phyloP scores from a whole-genome alignment of 495 filamentous ascomycete genomes.

The Neurospora tetraspora region DNA sequence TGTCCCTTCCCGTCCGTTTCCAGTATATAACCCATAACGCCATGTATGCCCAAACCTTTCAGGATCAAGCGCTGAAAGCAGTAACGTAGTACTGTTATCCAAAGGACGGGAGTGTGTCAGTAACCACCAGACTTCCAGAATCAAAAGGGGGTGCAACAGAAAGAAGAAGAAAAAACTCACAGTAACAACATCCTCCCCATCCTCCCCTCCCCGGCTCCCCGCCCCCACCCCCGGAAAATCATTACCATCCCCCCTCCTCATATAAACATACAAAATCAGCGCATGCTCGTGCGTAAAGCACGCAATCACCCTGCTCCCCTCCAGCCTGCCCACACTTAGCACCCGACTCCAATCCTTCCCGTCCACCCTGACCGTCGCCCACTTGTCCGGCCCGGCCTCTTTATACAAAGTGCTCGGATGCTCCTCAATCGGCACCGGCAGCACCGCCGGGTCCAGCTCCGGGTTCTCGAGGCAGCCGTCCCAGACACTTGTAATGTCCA shows the following conservation, averaged over 20 bases:
- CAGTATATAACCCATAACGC: background rate
- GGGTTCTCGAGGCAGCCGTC: conserved; percentile 65
- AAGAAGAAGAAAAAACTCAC: background rate
- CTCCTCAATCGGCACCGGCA: conserved; percentile 53
- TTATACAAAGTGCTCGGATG: conserved; percentile 68
- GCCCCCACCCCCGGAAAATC: conserved; percentile 5
- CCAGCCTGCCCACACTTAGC: conserved; percentile 76
- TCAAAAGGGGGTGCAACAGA: background rate
- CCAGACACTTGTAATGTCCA: conserved; percentile 78
- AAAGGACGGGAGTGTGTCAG: background rate
- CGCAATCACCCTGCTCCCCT: conserved; percentile 75
- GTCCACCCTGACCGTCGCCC: conserved; percentile 82
- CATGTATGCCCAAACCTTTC: background rate
- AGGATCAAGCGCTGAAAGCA: conserved; percentile 5
- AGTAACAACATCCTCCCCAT: background rate
- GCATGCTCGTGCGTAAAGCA: conserved; percentile 74
- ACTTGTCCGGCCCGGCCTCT: conserved; percentile 50
- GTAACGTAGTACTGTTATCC: conserved; percentile 10
- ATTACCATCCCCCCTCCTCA: conserved; percentile 59
- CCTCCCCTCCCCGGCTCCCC: background rate
- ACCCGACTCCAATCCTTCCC: conserved; percentile 86
- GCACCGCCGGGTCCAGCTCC: conserved; percentile 62
- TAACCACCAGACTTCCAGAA: background rate
- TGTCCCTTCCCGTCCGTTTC: background rate
- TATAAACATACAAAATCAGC: conserved; percentile 84